phyloP scores from a whole-genome alignment of 768 basidiomycete genomes.

The Mycena metata region DNA sequence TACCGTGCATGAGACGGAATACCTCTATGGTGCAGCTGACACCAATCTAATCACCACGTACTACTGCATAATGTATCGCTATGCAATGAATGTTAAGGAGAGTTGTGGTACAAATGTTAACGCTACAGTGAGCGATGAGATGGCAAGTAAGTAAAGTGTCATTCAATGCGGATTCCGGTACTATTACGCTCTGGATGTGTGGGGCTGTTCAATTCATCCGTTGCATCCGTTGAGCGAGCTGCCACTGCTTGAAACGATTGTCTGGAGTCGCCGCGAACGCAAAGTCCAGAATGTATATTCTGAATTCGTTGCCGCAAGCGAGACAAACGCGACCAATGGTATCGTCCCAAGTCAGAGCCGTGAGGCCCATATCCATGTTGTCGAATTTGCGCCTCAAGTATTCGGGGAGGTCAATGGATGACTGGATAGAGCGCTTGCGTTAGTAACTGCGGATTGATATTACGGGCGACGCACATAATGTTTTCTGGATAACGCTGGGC shows the following conservation, averaged over 20 bases:
- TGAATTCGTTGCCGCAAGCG: constrained; percentile 55
- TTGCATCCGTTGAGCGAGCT: constrained; percentile 50
- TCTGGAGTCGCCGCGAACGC: constrained; percentile 48
- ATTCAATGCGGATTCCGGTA: constrained; percentile 20
- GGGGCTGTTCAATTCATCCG: constrained; percentile 43
- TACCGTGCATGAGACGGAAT: constrained; percentile 29
- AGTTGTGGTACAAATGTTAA: background rate
- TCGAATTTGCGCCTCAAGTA: constrained; percentile 53
- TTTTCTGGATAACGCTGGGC: constrained; percentile 33
- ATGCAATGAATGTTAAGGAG: constrained; percentile 12
- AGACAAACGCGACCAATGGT: constrained; percentile 71
- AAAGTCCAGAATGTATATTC: constrained; percentile 65
- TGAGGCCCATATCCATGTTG: constrained; percentile 49
- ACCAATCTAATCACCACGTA: constrained; percentile 39
- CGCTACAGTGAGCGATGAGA: too few relatives aligned
- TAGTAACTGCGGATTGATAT: background rate
- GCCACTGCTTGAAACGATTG: constrained; percentile 48
- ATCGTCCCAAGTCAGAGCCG: constrained; percentile 77
- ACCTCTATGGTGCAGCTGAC: constrained; percentile 36
- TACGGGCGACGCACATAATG: constrained; percentile 32
- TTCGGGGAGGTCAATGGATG: constrained; percentile 53
- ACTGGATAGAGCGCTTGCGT: constrained; percentile 21
- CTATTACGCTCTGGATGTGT: constrained; percentile 15
- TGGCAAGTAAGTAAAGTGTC: background rate
- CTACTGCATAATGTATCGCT: constrained; percentile 40